Conservation (phyloP, 192 early-diverging fungal genomes). For the Mortierella antarctica region DNA sequence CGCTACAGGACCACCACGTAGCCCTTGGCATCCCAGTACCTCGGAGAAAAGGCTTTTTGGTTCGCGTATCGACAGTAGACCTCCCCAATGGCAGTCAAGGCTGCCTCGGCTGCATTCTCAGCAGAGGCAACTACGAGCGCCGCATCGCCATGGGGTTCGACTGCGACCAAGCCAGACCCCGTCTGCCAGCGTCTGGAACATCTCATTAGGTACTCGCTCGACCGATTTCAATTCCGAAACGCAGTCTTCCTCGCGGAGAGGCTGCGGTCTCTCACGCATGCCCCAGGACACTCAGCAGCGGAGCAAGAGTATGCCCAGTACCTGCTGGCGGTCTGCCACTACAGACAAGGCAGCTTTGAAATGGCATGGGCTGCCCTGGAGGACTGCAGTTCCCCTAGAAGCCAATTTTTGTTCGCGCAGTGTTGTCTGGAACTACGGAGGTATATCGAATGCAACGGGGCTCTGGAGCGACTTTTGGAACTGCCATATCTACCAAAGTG, state of each 20-base stretch:
- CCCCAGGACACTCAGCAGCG: constrained; percentile 7
- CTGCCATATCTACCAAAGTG: constrained; percentile 6
- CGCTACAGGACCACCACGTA: too few relatives aligned
- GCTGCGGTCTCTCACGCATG: constrained; percentile 17
- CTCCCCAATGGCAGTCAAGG: constrained; percentile 9
- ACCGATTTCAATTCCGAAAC: constrained; percentile 52
- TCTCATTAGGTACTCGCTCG: constrained; percentile 53
- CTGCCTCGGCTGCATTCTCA: constrained; percentile 3
- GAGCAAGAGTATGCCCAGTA: constrained; percentile 45
- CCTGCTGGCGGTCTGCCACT: constrained; percentile 54
- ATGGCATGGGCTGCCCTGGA: constrained; percentile 48
- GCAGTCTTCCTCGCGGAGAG: constrained; percentile 58
- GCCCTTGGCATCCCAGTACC: too few relatives aligned
- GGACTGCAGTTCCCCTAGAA: constrained; percentile 23
- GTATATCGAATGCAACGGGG: constrained; percentile 38
- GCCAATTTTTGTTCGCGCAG: constrained; percentile 53
- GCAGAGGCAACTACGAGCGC: not conserved
- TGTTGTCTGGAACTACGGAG: constrained; percentile 57
- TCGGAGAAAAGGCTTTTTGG: too few relatives aligned
- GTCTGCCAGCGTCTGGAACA: constrained; percentile 32
- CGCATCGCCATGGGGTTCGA: not conserved
- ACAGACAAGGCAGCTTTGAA: constrained; percentile 41
- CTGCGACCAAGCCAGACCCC: constrained; percentile 10
- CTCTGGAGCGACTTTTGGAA: constrained; percentile 30
- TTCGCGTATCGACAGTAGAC: too few relatives aligned